Evolutionary conservation across 1,139 yeast genomes (phyloP), one percentile per base, ranked within the genome.

Genomic region (Yamadazyma buinensis): DNA sequence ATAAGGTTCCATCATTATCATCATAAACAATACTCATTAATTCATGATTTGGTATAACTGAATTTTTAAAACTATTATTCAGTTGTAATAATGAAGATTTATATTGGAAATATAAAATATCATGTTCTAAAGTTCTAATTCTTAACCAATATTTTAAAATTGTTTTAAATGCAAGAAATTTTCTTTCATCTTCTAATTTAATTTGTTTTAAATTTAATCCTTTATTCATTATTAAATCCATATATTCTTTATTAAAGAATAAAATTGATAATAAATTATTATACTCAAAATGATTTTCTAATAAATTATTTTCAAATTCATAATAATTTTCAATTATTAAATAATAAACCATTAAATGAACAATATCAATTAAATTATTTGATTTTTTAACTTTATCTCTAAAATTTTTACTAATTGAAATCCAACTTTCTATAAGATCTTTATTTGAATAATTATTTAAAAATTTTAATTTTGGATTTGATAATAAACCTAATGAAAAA

Each of bases 261-360:
- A 61, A 43, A 34, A 52, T 52, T 22, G 56, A 51, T 17, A 64
- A 44, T 31, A 62, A 47, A 35, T 48, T 56, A 38, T 61, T 62
- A 37, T 50, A 62, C 35, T 63, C 68, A 38, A 57, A 48, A 40
- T 57, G 59, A 37, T 51, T 54, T 18, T 61, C 64, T 23, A 52
- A 48, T 18, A 55, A 37, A 47, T 44, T 44, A 36, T 54, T 46
- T 8, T 44, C 46, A 32, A 44, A 52, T n/a, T 43, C 39, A 40
- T 52, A 59, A 39, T 48, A 61, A 28, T 44, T 50, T 26, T 56
- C 54, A 15, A 55, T 46, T 20, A 51, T 40, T 17, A 61, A 52
- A 42, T 57, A 61, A 64, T 66, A 64, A 21, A 52, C 49, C 29
- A 59, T 49, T 31, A 57, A 43, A 42, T 46, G 59, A 3, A 55